phyloP scores from a whole-genome alignment of 257 asterid species.

The Solanum sejunctum region DNA sequence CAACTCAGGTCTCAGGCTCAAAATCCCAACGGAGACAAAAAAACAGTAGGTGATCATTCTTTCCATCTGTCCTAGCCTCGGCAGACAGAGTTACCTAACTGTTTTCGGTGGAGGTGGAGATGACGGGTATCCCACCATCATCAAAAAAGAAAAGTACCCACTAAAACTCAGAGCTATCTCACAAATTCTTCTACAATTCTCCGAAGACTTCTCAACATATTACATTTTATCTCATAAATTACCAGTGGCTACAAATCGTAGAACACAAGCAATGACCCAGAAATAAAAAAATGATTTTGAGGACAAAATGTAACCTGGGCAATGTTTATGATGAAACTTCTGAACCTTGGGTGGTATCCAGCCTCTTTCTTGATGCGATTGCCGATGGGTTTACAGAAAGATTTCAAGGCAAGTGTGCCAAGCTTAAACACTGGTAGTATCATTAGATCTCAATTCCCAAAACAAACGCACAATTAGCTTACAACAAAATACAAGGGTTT shows the following conservation, averaged over 20 bases:
- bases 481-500: background rate
- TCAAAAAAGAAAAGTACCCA: too few species aligned
- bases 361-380: constrained; percentile 75
- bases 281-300: background rate
- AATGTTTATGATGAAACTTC: constrained; percentile 52
- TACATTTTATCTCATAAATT: background rate
- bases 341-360: constrained; percentile 51
- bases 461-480: background rate
- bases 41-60: too few species aligned
- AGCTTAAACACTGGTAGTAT: constrained; percentile 65
- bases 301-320: constrained; percentile 50
- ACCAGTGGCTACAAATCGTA: background rate
- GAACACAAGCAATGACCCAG: background rate
- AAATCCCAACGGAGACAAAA: too few species aligned
- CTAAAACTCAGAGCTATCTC: background rate
- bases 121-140: too few species aligned
- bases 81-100: too few species aligned
- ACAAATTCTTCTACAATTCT: background rate
- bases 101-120: too few species aligned
- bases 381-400: constrained; percentile 74
- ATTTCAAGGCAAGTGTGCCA: constrained; percentile 66
- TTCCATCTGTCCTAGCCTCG: too few species aligned
- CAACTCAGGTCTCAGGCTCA: too few species aligned
- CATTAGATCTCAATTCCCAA: constrained; percentile 17
- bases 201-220: background rate